Conservation (phyloP, 2,329 filamentous ascomycete species). For the Bipolaris zeicola region DNA sequence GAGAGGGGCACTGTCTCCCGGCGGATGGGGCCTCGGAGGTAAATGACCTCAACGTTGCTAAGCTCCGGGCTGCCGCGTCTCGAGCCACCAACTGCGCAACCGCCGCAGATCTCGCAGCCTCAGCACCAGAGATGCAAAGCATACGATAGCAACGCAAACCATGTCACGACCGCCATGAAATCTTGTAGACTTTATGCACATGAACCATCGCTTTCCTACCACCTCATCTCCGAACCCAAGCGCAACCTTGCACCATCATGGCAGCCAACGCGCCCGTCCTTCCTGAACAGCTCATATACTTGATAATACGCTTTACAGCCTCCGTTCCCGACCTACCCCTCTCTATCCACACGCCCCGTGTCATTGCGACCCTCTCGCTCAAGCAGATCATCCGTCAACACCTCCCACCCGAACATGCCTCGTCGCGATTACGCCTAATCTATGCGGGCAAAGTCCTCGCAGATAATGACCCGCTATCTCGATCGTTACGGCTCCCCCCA, state of each 20-base stretch:
- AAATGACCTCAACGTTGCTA: constrained; percentile 31
- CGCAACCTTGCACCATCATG: constrained; percentile 35
- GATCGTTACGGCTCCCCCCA: constrained; percentile 68
- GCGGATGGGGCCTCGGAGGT: constrained; percentile 16
- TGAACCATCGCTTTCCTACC: constrained; percentile 7
- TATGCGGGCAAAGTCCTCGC: constrained; percentile 85
- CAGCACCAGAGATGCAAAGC: constrained; percentile 14
- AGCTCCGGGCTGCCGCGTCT: constrained; percentile 26
- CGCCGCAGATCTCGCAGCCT: constrained; percentile 4
- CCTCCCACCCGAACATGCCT: constrained; percentile 66
- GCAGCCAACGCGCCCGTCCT: constrained; percentile 32
- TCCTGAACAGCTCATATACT: constrained; percentile 61
- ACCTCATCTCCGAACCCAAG: constrained; percentile 4
- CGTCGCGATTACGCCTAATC: constrained; percentile 82
- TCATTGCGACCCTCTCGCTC: constrained; percentile 75
- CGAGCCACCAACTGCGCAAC: constrained; percentile 7
- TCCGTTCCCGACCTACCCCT: constrained; percentile 83
- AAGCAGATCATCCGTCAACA: constrained; percentile 80
- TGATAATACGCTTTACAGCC: constrained; percentile 90
- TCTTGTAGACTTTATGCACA: not conserved
- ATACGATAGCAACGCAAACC: constrained; percentile 2
- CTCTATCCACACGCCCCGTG: constrained; percentile 69
- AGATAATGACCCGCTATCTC: constrained; percentile 70
- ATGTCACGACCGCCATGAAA: constrained; percentile 10
- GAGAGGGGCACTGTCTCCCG: constrained; percentile 4